These are phyloP conservation scores for Eucalyptus paniculata DNA, from an alignment of 345 rosid genomes.

Conservation along the genomic window DNA sequence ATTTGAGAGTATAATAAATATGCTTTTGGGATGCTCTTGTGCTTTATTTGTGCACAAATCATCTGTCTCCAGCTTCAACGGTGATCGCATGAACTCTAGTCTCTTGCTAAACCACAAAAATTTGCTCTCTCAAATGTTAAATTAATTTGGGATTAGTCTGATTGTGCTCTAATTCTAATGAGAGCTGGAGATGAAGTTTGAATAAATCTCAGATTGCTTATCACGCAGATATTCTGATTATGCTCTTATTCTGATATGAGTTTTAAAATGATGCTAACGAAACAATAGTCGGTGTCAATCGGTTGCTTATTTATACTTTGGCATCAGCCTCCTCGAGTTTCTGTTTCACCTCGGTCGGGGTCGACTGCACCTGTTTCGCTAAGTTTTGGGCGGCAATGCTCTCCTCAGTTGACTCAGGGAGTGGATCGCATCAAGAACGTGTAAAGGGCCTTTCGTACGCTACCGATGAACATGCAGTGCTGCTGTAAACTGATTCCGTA, in stretches of 20 bases:
- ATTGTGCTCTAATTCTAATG: too few species aligned
- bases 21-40: fast-evolving
- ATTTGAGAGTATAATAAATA: too few species aligned
- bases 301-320: not conserved
- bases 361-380: not conserved
- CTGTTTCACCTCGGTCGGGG: not conserved
- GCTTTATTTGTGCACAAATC: too few species aligned
- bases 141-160: too few species aligned
- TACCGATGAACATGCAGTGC: not conserved
- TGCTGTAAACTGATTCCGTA: not conserved
- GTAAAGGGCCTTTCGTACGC: not conserved
- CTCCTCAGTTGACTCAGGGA: not conserved
- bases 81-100: fast-evolving
- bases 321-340: not conserved
- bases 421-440: not conserved
- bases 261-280: not conserved
- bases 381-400: not conserved
- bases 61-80: not conserved
- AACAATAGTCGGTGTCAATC: not conserved
- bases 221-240: too few species aligned
- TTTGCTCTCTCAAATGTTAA: not conserved
- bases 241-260: not conserved
- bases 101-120: not conserved
- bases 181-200: too few species aligned
- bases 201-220: too few species aligned